Percentiles rank a stretch among this genome's conserved stretches.
phyloP scores from a whole-genome alignment of 768 basidiomycete species.

The Lenzites betulinus region DNA sequence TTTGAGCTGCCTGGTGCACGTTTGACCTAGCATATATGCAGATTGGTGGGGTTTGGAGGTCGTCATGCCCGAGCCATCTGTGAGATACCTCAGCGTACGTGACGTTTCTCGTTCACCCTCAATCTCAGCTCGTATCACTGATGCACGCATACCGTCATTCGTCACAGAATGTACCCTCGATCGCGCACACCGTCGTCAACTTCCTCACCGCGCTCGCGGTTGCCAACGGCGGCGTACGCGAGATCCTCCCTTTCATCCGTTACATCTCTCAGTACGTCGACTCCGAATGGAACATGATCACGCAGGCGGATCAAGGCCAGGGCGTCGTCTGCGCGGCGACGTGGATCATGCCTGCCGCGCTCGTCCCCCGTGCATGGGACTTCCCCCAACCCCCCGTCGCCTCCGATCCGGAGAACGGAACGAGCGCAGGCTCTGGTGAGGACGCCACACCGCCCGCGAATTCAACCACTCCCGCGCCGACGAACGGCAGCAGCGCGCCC shows the following conservation, averaged over 20 bases:
- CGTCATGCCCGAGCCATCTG: constrained; percentile 68
- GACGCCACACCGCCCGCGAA: constrained; percentile 1
- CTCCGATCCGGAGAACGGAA: not conserved
- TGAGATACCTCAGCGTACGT: constrained; percentile 60
- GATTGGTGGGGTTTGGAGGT: constrained; percentile 94
- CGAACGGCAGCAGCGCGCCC: constrained; percentile 6
- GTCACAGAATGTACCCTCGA: constrained; percentile 55
- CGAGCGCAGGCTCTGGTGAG: not conserved
- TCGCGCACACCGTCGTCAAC: constrained; percentile 65
- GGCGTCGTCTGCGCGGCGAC: constrained; percentile 90
- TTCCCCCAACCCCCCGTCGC: constrained; percentile 47
- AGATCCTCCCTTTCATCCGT: constrained; percentile 82
- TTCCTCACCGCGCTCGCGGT: constrained; percentile 73
- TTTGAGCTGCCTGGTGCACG: not conserved
- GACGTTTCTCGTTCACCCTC: not conserved
- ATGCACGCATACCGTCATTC: not conserved
- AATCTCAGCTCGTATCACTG: not conserved
- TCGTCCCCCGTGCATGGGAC: constrained; percentile 83
- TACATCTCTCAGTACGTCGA: constrained; percentile 82
- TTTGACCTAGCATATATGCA: constrained; percentile 30
- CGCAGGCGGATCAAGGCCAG: constrained; percentile 61
- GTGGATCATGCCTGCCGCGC: constrained; percentile 84
- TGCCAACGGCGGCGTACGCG: constrained; percentile 73
- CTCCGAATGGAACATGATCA: constrained; percentile 69
- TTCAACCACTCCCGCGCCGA: constrained; percentile 5